Evolutionary conservation across 148 eudicot species (phyloP), one percentile per base, ranked within the genome.

Genomic region (Hydrangea macrophylla): DNA sequence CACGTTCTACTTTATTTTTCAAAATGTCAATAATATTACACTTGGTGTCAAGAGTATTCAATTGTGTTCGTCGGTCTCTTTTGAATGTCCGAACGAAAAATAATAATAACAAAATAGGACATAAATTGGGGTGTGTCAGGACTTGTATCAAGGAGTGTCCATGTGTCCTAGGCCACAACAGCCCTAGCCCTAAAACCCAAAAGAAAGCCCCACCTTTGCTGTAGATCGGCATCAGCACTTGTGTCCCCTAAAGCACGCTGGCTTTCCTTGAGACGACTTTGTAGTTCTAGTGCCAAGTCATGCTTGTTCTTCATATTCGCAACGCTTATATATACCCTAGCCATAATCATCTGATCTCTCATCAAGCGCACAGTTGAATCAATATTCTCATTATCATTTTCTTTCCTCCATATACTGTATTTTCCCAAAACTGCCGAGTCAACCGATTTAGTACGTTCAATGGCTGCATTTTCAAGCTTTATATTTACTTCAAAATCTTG

Each of bases 301-400:
- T 61, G 76, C 82, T 86, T 89, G 55, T 80, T 89, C 69, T 89
- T 95, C 86, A 83, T 75, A 72, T 78, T 84, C 53, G 97, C 99
- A 78, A 95, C 73, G 78, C 97, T 82, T 67, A 84, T 55, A 72
- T 91, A 95, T 26, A 91, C 96, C 75, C 86, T 89, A 15, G 96
- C 97, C 96, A 89, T 95, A 69, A 95, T 95, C 32, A 87, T 83
- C 75, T 95, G 99, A 78, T 95, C 97, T 35, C 99, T 82, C 82
- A 95, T 87, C 81, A 95, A 78, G 59, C 87, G 90, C 25, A 95
- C 90, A 32, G 87, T 89, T 62, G 92, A 80, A 83, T 91, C 99
- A 73, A 83, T 51, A 61, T 91, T 95, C 70, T 91, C 99, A 74
- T 82, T 91, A 48, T 95, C 99, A 74, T 72, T 84, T 66, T 95